Evolutionary conservation across 345 rosid species (phyloP).

Genomic region (Boechera divaricarpa): DNA sequence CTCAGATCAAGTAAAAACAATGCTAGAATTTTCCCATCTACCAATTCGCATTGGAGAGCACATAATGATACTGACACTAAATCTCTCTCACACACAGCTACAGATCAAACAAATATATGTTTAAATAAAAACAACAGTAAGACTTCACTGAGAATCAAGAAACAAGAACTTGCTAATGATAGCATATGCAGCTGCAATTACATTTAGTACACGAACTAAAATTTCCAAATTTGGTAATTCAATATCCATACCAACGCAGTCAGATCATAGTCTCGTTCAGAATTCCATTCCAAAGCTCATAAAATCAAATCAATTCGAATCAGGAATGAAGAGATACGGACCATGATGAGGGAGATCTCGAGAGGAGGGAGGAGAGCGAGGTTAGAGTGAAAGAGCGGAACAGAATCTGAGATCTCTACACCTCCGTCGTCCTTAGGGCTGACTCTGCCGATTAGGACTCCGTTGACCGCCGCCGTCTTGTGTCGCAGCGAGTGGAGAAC

Average conservation of each 20-base stretch:
- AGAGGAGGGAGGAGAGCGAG: conserved; percentile 89
- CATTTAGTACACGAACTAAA: conserved; percentile 5
- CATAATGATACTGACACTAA: conserved; percentile 7
- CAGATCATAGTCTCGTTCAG: conserved; percentile 1
- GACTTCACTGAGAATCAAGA: conserved; percentile 11
- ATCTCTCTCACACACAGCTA: conserved; percentile 6
- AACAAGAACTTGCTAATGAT: conserved; percentile 12
- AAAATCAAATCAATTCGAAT: conserved; percentile 15
- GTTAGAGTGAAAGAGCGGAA: conserved; percentile 90
- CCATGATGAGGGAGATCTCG: conserved; percentile 95
- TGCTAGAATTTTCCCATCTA: neutral
- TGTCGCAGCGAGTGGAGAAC: conserved; percentile 85
- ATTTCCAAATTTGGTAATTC: conserved; percentile 1
- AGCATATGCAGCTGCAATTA: conserved; percentile 8
- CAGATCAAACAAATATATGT: conserved; percentile 22
- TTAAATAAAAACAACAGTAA: conserved; percentile 1
- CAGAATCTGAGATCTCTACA: conserved; percentile 81
- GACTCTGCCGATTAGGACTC: conserved; percentile 71
- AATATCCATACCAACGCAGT: conserved; percentile 5
- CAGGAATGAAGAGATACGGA: conserved; percentile 28
- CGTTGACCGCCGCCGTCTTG: conserved; percentile 85
- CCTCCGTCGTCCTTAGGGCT: conserved; percentile 54
- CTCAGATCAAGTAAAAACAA: conserved; percentile 12
- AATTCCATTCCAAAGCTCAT: conserved; percentile 3
- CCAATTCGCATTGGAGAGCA: neutral